phyloP scores from a whole-genome alignment of 495 filamentous ascomycete genomes.

The Neurospora sp. region DNA sequence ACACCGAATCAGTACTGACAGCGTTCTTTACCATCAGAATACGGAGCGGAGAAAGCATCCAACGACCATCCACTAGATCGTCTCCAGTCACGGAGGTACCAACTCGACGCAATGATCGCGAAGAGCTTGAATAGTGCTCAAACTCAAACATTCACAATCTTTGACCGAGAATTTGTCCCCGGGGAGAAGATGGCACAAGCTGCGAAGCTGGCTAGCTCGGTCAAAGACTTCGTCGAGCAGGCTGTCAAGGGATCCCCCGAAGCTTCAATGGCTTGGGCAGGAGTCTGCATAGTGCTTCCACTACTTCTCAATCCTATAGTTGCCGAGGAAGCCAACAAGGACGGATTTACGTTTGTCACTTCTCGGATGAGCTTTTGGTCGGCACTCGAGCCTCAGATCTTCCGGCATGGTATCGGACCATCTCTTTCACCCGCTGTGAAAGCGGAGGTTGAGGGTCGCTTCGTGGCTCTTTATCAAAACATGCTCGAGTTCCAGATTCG shows the following conservation, averaged over 20 bases:
- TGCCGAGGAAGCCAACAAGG: constrained; percentile 11
- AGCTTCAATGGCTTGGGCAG: constrained; percentile 19
- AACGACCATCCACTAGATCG: no score
- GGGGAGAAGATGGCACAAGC: background rate
- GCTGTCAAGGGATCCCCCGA: constrained; percentile 14
- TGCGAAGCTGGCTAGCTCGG: constrained; percentile 4
- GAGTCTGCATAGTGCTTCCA: constrained; percentile 17
- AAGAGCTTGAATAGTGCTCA: background rate
- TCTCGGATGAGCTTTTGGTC: constrained; percentile 17
- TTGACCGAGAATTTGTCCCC: background rate
- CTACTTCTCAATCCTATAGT: constrained; percentile 15
- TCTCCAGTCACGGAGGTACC: background rate
- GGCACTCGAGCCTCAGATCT: constrained; percentile 4
- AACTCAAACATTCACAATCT: no score
- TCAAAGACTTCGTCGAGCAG: constrained; percentile 10
- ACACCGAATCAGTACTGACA: no score
- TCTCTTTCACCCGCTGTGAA: background rate
- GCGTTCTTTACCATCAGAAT: no score
- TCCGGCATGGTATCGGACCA: background rate
- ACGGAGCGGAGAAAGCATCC: no score
- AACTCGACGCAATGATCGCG: constrained; percentile 5
- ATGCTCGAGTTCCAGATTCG: constrained; percentile 20
- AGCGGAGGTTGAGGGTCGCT: background rate
- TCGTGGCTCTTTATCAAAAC: constrained; percentile 14
- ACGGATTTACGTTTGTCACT: constrained; percentile 19